phyloP scores from a whole-genome alignment of 768 basidiomycete genomes.

The Mycena amicta region DNA sequence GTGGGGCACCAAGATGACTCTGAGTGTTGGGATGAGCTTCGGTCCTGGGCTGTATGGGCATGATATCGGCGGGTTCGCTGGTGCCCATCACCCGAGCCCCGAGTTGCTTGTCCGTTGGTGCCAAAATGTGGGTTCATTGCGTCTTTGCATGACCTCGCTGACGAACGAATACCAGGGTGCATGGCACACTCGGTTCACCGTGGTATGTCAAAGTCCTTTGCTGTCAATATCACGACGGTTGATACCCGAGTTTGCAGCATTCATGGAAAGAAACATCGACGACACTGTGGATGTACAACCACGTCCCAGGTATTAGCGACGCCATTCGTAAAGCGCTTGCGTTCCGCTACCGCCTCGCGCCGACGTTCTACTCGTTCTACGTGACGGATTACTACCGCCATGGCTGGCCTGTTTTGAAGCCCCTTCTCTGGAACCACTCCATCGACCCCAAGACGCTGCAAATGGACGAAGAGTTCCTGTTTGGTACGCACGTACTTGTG shows the following conservation, averaged over 20 bases:
- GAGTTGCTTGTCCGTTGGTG: conserved; percentile 23
- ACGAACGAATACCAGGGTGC: conserved; percentile 10
- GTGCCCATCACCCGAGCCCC: conserved; percentile 20
- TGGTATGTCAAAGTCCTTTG: conserved; percentile 10
- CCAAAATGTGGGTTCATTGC: conserved; percentile 15
- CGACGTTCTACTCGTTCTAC: conserved; percentile 22
- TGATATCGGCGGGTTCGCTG: conserved; percentile 23
- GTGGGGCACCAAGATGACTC: conserved; percentile 24
- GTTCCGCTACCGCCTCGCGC: conserved; percentile 23
- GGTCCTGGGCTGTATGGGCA: conserved; percentile 23
- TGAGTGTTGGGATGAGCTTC: conserved; percentile 24
- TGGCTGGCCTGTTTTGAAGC: conserved; percentile 24
- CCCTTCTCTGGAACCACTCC: conserved; percentile 22
- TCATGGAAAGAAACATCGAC: conserved; percentile 23
- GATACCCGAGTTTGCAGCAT: conserved; percentile 8
- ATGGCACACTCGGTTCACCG: conserved; percentile 23
- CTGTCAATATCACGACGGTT: not conserved
- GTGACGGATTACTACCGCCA: conserved; percentile 22
- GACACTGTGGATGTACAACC: conserved; percentile 24
- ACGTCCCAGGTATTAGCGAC: conserved; percentile 19
- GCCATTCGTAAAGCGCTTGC: conserved; percentile 12
- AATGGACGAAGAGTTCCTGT: conserved; percentile 23
- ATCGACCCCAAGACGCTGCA: conserved; percentile 20
- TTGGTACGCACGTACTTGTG: conserved; percentile 23
- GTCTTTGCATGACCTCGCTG: not conserved